Evolutionary conservation across 192 early-diverging fungal genomes (phyloP).

Genomic region (Umbelopsis isabellina): DNA sequence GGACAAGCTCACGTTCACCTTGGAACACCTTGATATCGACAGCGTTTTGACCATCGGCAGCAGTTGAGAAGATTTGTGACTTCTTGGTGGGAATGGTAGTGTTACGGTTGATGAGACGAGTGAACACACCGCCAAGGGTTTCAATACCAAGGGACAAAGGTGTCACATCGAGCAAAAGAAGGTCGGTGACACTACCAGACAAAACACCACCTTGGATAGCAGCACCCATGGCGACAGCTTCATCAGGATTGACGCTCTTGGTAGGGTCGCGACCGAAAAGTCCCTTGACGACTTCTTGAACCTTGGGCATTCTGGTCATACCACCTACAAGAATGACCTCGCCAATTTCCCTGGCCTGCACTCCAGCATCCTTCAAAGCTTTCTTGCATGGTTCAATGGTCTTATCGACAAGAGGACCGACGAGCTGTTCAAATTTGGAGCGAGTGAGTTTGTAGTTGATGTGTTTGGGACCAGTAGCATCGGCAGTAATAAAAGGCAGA

Average conservation of each 20-base stretch:
- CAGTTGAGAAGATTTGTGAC: conserved; percentile 95
- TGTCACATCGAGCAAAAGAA: conserved; percentile 93
- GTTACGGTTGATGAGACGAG: conserved; percentile 92
- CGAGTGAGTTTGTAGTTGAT: conserved; percentile 89
- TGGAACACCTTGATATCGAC: conserved; percentile 97
- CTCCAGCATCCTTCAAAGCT: conserved; percentile 86
- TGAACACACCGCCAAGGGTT: conserved; percentile 94
- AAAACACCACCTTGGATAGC: conserved; percentile 96
- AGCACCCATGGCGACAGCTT: conserved; percentile 95
- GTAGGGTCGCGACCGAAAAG: conserved; percentile 88
- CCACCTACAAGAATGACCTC: conserved; percentile 97
- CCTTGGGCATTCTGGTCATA: conserved; percentile 96
- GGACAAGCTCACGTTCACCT: conserved; percentile 93
- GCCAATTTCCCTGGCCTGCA: conserved; percentile 74
- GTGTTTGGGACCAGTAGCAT: conserved; percentile 91
- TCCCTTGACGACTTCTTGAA: conserved; percentile 83
- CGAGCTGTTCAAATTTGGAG: conserved; percentile 79
- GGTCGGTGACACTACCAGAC: conserved; percentile 88
- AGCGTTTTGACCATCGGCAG: conserved; percentile 93
- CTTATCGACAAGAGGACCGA: conserved; percentile 70
- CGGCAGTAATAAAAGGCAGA: conserved; percentile 94
- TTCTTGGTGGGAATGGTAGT: conserved; percentile 99
- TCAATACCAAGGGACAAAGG: conserved; percentile 97
- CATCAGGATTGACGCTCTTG: conserved; percentile 96
- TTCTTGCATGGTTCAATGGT: conserved; percentile 89